phyloP scores from a whole-genome alignment of 2,329 filamentous ascomycete genomes.

The Blumeriella jaapii region DNA sequence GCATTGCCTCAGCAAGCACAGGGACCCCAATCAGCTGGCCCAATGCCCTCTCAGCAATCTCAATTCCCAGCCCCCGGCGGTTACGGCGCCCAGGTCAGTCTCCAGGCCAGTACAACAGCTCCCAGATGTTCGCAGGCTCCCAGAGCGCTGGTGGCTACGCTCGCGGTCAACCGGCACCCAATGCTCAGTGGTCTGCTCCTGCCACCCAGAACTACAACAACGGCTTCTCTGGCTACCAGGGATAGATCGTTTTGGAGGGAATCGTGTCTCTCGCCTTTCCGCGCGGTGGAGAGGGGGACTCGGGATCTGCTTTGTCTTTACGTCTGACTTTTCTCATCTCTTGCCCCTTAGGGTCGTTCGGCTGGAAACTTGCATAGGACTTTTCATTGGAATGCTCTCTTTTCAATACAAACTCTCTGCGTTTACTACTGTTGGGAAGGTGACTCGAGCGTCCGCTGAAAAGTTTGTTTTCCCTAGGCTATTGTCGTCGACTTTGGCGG shows the following conservation, averaged over 20 bases:
- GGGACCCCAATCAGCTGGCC: slow-evolving; percentile 28
- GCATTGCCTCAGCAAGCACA: slow-evolving; percentile 41
- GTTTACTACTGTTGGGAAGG: slow-evolving; percentile 24
- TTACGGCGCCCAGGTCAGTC: slow-evolving; percentile 52
- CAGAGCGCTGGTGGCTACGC: slow-evolving; percentile 77
- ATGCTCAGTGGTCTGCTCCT: slow-evolving; percentile 35
- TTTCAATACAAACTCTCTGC: slow-evolving; percentile 21
- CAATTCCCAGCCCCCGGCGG: slow-evolving; percentile 52
- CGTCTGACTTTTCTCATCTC: slow-evolving; percentile 13
- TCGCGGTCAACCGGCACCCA: slow-evolving; percentile 44
- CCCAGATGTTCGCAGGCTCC: slow-evolving; percentile 62
- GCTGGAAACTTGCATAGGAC: slow-evolving; percentile 24
- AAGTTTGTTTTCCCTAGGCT: slow-evolving; percentile 27
- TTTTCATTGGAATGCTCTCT: slow-evolving; percentile 24
- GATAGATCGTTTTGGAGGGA: slow-evolving; percentile 29
- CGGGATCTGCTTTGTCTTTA: slow-evolving; percentile 19
- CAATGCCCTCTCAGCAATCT: slow-evolving; percentile 30
- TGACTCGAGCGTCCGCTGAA: slow-evolving; percentile 22
- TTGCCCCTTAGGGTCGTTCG: slow-evolving; percentile 22
- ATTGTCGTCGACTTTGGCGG: slow-evolving; percentile 21
- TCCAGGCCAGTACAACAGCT: slow-evolving; percentile 50
- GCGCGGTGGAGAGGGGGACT: slow-evolving; percentile 20
- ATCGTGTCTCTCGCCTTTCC: slow-evolving; percentile 8
- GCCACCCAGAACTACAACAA: slow-evolving; percentile 50
- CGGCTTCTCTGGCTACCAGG: slow-evolving; percentile 52